Conservation (phyloP, 2,329 filamentous ascomycete genomes). For the Venturia carpophila region DNA sequence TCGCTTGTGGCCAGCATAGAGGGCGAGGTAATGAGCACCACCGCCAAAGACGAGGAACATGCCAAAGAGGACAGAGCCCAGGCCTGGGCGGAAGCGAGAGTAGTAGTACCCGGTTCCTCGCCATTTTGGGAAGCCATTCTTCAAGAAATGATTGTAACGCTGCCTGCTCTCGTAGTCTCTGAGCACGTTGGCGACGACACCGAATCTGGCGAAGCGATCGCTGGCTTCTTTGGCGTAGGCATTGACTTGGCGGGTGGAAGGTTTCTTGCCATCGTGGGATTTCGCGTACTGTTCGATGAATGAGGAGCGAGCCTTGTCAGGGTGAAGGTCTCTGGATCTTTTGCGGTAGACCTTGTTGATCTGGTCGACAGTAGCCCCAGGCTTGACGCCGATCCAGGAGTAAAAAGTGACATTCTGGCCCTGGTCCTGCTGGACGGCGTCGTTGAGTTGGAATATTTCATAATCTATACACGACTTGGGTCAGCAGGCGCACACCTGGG, state of each 20-base stretch:
- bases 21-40: conserved; percentile 74
- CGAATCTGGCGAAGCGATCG: conserved; percentile 75
- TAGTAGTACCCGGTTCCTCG: conserved; percentile 99
- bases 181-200: conserved; percentile 78
- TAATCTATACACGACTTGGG: conserved; percentile 55
- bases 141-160: conserved; percentile 89
- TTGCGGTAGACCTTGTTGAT: conserved; percentile 93
- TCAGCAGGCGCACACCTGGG: not conserved
- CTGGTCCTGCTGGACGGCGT: conserved; percentile 72
- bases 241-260: conserved; percentile 66
- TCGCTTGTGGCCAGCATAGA: conserved; percentile 81
- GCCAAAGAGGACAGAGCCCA: conserved; percentile 75
- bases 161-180: conserved; percentile 64
- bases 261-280: conserved; percentile 53
- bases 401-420: conserved; percentile 83
- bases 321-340: conserved; percentile 74
- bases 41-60: conserved; percentile 78
- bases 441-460: conserved; percentile 92
- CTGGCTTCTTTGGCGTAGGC: conserved; percentile 72
- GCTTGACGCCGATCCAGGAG: conserved; percentile 72
- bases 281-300: conserved; percentile 61
- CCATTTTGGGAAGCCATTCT: conserved; percentile 91
- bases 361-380: conserved; percentile 70
- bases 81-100: conserved; percentile 79
- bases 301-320: conserved; percentile 82